Conservation (phyloP, 306 rosid genomes). For the Prunus fruticosa region DNA sequence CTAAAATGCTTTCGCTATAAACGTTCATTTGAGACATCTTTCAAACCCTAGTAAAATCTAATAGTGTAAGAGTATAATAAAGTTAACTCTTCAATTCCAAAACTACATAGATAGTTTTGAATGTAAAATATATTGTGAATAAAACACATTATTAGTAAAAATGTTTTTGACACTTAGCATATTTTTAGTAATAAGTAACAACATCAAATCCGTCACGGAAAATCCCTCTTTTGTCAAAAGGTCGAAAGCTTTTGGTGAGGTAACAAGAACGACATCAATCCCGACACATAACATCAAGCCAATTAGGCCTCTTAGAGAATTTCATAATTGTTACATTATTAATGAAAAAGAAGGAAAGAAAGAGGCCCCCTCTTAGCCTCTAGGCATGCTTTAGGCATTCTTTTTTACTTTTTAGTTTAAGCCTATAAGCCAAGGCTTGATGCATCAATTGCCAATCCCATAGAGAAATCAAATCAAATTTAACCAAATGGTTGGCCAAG, state of each 20-base stretch:
- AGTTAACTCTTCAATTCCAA: no score
- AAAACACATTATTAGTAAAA: no score
- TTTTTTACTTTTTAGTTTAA: not conserved
- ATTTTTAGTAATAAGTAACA: not conserved
- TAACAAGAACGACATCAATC: slow-evolving; percentile 19
- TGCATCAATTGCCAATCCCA: no score
- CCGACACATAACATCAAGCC: slow-evolving; percentile 31
- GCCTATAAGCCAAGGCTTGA: not conserved
- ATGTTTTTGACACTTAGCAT: not conserved
- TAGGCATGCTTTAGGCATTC: not conserved
- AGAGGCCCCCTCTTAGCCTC: not conserved
- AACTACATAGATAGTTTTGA: no score
- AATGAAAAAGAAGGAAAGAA: not conserved
- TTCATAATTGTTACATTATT: not conserved
- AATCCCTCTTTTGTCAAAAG: not conserved
- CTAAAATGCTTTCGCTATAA: no score
- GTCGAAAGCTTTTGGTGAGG: slow-evolving; percentile 16
- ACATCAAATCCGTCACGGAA: not conserved
- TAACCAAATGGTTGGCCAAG: not conserved
- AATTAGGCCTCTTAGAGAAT: slow-evolving; percentile 1
- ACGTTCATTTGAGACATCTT: no score
- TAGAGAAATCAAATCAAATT: no score
- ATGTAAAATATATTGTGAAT: no score
- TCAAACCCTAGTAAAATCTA: no score
- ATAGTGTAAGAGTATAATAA: no score